These are phyloP conservation scores for Cryptosporidium sp. DNA, from an alignment of 169 alveolate species.

Conservation along the genomic window DNA sequence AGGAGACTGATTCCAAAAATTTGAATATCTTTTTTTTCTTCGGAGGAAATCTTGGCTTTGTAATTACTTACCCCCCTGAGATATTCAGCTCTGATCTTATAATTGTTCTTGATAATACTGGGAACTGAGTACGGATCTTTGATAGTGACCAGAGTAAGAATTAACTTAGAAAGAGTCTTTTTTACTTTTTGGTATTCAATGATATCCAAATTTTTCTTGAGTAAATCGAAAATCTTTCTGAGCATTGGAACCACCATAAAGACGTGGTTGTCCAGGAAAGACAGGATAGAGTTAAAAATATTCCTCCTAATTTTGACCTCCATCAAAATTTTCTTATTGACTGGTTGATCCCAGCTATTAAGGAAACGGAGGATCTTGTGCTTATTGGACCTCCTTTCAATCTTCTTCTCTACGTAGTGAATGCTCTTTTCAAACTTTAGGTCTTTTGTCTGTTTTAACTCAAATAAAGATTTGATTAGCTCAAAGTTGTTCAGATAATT, in stretches of 20 bases:
- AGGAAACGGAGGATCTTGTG: neutral
- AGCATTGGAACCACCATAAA: constrained; percentile 18
- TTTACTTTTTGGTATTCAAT: constrained; percentile 16
- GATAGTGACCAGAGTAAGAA: constrained; percentile 14
- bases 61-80: neutral
- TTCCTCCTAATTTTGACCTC: neutral
- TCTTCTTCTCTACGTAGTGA: neutral
- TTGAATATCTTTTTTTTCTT: neutral
- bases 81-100: constrained; percentile 28
- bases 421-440: neutral
- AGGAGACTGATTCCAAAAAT: constrained; percentile 11
- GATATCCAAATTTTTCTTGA: neutral
- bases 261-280: constrained; percentile 20
- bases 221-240: neutral
- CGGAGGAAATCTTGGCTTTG: neutral
- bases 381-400: constrained; percentile 6
- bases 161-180: constrained; percentile 1
- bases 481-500: neutral
- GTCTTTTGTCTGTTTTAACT: neutral
- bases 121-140: constrained; percentile 37
- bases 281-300: constrained; percentile 6
- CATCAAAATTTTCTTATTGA: neutral
- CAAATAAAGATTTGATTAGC: constrained; percentile 11
- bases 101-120: constrained; percentile 13
- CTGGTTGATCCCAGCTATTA: constrained; percentile 36